Evolutionary conservation across 2,329 filamentous ascomycete species (phyloP), one percentile per base, ranked within the genome.

Genomic region (Lachnellula subtilissima): DNA sequence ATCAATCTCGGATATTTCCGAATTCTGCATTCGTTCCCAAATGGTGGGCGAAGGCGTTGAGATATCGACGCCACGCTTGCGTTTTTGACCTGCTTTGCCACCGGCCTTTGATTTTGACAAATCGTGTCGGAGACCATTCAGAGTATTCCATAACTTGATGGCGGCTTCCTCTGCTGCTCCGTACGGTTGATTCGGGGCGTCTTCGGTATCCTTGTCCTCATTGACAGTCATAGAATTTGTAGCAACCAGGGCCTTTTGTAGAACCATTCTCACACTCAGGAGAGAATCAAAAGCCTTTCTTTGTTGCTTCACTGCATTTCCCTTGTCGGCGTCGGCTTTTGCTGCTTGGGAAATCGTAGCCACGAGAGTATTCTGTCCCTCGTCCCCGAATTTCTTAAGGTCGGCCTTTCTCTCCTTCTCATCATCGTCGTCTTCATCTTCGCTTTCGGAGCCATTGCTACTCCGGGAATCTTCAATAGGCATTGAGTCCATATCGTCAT

Each of bases 231-330:
- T 77, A 1, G 91, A 87, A 71, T 97, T 97, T 25, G 87, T 83
- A 0, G 89, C 86, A 15, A 94, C 82, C 14, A 99, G 75, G 1
- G 89, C 91, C 72, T 97, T 97, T 71, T 99, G 95, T 17, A 99
- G 75, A 58, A 93, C 89, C 68, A 99, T 97, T 19, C 94, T 86
- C 14, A 91, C 82, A 73, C 96, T 96, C 35, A 99, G 80, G 0
- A 97, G 82, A 0, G 89, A 84, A 64, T 97, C 93, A 67, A 96
- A 99, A 0, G 87, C 84, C 59, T 86, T 87, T 51, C 91, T 85
- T 73, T 99, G 94, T 55, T 85, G 78, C 65, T 91, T 93, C 39
- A 99, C 89, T 0, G 93, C 93, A 53, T 82, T 75, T 12, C 94
- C 94, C 72, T 97, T 97, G 43, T 86, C 83, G 4, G 88, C 84